A percentile compares a stretch with the other conserved stretches of the same genome.
Conservation (phyloP, 2,329 filamentous ascomycete genomes). For the Verticillium dahliae region DNA sequence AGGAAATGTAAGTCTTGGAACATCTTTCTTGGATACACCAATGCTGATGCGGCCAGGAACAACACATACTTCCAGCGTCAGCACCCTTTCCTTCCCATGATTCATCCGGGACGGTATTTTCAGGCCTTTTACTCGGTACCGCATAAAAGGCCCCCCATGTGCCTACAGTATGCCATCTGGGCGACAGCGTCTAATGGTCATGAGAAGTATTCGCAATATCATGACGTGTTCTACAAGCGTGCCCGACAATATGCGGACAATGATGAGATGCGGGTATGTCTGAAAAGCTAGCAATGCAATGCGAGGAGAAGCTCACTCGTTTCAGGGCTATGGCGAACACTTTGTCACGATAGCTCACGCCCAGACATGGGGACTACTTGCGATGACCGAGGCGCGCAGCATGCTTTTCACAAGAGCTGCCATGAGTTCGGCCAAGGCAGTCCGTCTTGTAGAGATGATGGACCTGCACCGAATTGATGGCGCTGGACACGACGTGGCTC, state of each 20-base stretch:
- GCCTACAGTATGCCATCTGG: conserved; percentile 83
- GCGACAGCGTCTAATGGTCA: conserved; percentile 66
- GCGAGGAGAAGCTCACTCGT: neutral
- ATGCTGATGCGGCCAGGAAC: conserved; percentile 42
- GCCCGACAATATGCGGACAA: conserved; percentile 76
- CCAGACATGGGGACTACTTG: conserved; percentile 72
- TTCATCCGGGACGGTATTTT: conserved; percentile 71
- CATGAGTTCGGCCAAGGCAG: conserved; percentile 68
- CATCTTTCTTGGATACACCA: neutral
- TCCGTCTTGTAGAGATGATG: conserved; percentile 74
- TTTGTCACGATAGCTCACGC: conserved; percentile 75
- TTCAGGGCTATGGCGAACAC: conserved; percentile 64
- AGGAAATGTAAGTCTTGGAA: conserved; percentile 62
- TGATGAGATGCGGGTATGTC: conserved; percentile 69
- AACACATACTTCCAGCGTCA: conserved; percentile 69
- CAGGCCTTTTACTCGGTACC: conserved; percentile 66
- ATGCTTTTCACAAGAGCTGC: conserved; percentile 83
- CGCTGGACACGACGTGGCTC: conserved; percentile 58
- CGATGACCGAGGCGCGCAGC: conserved; percentile 73
- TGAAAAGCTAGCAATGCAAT: neutral
- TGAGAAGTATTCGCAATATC: conserved; percentile 64
- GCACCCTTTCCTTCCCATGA: conserved; percentile 66
- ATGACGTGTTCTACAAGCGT: conserved; percentile 74
- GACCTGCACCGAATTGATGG: conserved; percentile 74
- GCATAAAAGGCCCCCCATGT: conserved; percentile 73